A percentile compares a stretch with the other conserved stretches of the same genome.
phyloP scores from a whole-genome alignment of 441 rosid species.

The Erodium texanum region DNA sequence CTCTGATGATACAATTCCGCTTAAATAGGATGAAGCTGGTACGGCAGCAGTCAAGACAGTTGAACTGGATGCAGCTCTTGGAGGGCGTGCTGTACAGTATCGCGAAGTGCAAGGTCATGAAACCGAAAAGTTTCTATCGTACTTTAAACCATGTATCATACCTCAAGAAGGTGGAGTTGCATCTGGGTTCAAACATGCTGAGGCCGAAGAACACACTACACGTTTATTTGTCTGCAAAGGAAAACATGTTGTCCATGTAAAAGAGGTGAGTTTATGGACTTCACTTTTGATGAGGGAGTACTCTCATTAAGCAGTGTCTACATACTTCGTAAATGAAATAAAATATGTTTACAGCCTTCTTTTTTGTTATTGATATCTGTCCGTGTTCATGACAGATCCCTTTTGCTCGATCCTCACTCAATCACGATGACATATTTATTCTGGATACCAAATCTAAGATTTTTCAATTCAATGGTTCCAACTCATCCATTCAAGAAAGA shows the following conservation, averaged over 20 bases:
- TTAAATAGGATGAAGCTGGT: conserved; percentile 85
- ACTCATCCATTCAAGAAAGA: conserved; percentile 95
- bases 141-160: conserved; percentile 6
- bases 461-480: conserved; percentile 95
- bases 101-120: conserved; percentile 98
- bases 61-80: conserved; percentile 88
- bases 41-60: conserved; percentile 97
- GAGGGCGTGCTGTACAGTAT: conserved; percentile 67
- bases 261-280: conserved; percentile 57
- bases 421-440: conserved; percentile 97
- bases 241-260: conserved; percentile 86
- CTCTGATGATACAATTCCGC: not conserved
- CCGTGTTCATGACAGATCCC: conserved; percentile 51
- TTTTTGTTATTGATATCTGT: conserved; percentile 1
- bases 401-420: conserved; percentile 83
- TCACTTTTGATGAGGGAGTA: conserved; percentile 11
- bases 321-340: not conserved
- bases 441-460: conserved; percentile 73
- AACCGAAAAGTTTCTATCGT: conserved; percentile 50
- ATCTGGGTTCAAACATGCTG: conserved; percentile 82
- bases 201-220: conserved; percentile 64
- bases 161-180: conserved; percentile 82
- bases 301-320: conserved; percentile 53
- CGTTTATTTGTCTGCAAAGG: conserved; percentile 88
- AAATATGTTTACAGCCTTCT: not conserved